phyloP scores from a whole-genome alignment of 1,284 basidiomycete genomes.

The Cryptococcus sp. region DNA sequence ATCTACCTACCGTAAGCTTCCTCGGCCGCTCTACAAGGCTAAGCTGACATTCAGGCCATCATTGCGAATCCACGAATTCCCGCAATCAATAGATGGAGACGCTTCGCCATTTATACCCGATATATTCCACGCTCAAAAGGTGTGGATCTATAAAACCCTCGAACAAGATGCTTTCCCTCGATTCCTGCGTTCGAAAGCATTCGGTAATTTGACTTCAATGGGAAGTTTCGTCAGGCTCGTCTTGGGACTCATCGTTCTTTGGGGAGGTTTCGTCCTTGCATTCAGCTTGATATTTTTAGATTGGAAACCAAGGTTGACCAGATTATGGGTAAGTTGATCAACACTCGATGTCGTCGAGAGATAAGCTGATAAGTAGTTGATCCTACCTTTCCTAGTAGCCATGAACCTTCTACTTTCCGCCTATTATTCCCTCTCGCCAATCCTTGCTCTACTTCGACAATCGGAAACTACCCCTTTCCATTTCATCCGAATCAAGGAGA shows the following conservation, averaged over 20 bases:
- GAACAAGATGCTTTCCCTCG: constrained; percentile 96
- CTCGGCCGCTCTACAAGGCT: constrained; percentile 49
- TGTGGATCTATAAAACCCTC: constrained; percentile 95
- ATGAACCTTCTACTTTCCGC: constrained; percentile 85
- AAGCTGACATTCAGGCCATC: constrained; percentile 27
- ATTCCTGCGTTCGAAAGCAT: constrained; percentile 92
- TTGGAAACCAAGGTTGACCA: constrained; percentile 76
- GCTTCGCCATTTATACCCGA: constrained; percentile 89
- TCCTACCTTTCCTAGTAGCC: constrained; percentile 89
- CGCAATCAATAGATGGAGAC: constrained; percentile 59
- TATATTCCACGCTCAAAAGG: constrained; percentile 95
- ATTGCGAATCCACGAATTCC: constrained; percentile 48
- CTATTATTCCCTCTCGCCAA: constrained; percentile 92
- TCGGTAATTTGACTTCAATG: constrained; percentile 91
- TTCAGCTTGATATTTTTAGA: constrained; percentile 94
- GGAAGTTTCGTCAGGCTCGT: constrained; percentile 79
- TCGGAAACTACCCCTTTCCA: constrained; percentile 72
- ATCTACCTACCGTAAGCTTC: constrained; percentile 86
- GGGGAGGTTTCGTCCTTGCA: constrained; percentile 83
- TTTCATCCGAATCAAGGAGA: constrained; percentile 80
- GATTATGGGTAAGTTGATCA: constrained; percentile 77
- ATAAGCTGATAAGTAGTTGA: constrained; percentile 57
- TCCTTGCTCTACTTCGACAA: constrained; percentile 52
- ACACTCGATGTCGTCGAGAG: not conserved
- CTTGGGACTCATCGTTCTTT: constrained; percentile 77